Base-by-base conservation (phyloP, 306 rosid species). In the Astragalus membranaceus region DNA sequence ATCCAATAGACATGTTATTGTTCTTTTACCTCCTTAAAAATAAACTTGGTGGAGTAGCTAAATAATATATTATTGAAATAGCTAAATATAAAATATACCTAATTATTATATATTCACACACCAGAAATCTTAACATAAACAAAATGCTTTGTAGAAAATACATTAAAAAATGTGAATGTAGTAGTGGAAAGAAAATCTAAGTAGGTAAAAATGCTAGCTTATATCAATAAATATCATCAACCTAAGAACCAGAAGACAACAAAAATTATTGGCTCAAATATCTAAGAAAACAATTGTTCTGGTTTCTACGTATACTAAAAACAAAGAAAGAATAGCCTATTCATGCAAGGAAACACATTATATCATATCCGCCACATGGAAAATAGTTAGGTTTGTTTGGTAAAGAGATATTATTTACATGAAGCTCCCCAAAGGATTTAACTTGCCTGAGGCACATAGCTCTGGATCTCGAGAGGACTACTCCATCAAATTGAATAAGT, bases 211-310 rank as follows among this genome's bases (percentile, higher is more conserved):
- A 60, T 72, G 51, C 59, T 44, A 32, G 33, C 33, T 39, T 72
- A 72, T 30, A 60, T 60, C 62, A 1, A 26, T 2, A 26, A 26
- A 26, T 26, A 26, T 26, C 30, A 35, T 44, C 59, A 65, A 44
- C 29, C 44, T 15, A 43, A 63, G 66, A 56, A 53, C 66, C 72
- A 74, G 53, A 14, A 23, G 36, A 14, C 63, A 73, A 51, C 71
- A 51, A 73, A 62, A 37, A 49, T 32, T 5, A 15, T 7, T 67
- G 16, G 35, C 30, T 49, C 47, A 33, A 8, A 26, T 26, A 26
- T 26, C 30, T 26, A 26, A 26, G 30, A 26, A 26, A 26, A 26
- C 30, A 26, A 26, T 26, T 1, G 30, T 26, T 26, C 3, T 26
- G 30, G 30, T 3, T 26, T 26, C 3, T 26, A 26, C 0, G 30